A percentile compares a stretch with the other conserved stretches of the same genome.
Conservation (phyloP, 495 filamentous ascomycete species). For the Penicillium nucicola region DNA sequence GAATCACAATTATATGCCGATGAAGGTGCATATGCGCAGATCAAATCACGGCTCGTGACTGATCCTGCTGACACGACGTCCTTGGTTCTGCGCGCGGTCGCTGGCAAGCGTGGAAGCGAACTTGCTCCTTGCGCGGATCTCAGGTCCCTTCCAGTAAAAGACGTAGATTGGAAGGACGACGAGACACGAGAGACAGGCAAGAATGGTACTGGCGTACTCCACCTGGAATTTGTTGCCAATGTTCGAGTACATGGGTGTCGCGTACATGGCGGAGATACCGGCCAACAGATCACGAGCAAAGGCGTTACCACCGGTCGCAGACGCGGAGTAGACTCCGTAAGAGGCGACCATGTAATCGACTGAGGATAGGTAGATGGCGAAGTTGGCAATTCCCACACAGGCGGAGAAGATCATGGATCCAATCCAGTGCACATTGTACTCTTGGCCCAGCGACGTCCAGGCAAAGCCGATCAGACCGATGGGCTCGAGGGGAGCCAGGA, state of each 20-base stretch:
- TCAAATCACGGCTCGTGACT: conserved; percentile 9
- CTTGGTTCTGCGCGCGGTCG: conserved; percentile 25
- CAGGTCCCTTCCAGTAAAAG: conserved; percentile 49
- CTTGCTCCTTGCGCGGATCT: conserved; percentile 41
- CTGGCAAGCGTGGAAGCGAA: conserved; percentile 39
- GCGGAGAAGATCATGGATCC: conserved; percentile 56
- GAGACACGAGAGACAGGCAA: conserved; percentile 41
- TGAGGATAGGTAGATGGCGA: conserved; percentile 68
- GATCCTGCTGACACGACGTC: conserved; percentile 24
- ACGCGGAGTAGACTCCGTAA: conserved; percentile 73
- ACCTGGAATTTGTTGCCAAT: conserved; percentile 37
- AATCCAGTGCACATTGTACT: conserved; percentile 53
- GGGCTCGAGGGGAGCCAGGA: conserved; percentile 57
- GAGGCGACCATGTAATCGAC: conserved; percentile 79
- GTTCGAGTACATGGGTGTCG: conserved; percentile 39
- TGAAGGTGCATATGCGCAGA: neutral
- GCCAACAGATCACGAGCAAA: conserved; percentile 45
- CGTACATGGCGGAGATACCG: conserved; percentile 43
- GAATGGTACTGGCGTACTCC: conserved; percentile 40
- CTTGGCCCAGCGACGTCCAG: conserved; percentile 56
- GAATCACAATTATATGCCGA: neutral
- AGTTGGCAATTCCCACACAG: conserved; percentile 63
- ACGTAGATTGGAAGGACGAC: conserved; percentile 48
- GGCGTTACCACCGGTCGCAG: conserved; percentile 68
- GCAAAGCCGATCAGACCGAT: conserved; percentile 68